Evolutionary conservation across 352 stramenopile species (phyloP), one percentile per base, ranked within the genome.

Genomic region (Phytophthora pinifolia): DNA sequence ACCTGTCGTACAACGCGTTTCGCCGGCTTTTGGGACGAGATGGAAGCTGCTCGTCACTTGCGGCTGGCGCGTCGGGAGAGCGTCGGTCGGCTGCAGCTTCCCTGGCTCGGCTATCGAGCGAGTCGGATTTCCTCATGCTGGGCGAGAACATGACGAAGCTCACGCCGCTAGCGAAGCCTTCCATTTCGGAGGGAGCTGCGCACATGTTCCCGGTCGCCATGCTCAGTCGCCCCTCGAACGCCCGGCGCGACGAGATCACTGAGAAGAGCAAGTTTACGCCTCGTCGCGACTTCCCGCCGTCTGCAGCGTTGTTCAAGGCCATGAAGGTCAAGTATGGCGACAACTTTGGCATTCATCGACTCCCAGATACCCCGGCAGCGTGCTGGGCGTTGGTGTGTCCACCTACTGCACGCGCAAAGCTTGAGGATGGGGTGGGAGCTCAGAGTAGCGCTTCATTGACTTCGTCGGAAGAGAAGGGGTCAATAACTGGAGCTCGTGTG

Each of bases 301-400:
- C 84, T n/a, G 82, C 80, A 4, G 83, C 81, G 9, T 49, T 94
- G 34, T 92, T 92, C 54, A 92, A 94, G 61, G 84, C 84, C 3
- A 85, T 94, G 76, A 85, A 84, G 41, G 81, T 72, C 8, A 89
- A 89, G 31, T 94, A 92, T 41, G 84, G 84, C 14, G 80, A 89
- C 32, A 84, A 83, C 27, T 89, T 91, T 20, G 78, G 75, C 7
- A 80, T 91, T 51, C 78, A 90, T 35, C 61, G 76, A 39, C 46
- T 94, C 7, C 84, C 84, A 1, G 79, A 88, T 43, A 92, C 82
- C 3, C 73, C 83, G 1, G 83, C 84, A 14, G 84, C 82, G 0
- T 87, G 76, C 29, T 92, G 84, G 84, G 82, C 82, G 12, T 61
- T 94, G n/a, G 82, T 91, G 34, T 78, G 75, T 14, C 80, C 80